Evolutionary conservation across 371 early-diverging fungal species (phyloP).

Genomic region (Mucor circinelloides): DNA sequence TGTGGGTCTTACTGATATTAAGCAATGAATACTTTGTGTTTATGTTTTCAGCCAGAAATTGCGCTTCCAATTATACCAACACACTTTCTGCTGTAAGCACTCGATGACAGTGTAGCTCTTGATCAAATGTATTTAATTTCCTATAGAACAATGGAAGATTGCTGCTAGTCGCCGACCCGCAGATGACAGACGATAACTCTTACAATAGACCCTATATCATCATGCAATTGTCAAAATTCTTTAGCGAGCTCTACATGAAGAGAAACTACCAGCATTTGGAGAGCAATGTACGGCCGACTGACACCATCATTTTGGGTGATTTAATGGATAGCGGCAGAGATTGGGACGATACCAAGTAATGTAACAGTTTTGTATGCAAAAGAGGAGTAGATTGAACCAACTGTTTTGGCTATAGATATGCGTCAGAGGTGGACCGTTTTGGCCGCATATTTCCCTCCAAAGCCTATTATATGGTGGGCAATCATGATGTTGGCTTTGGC

Average conservation of each 20-base stretch:
- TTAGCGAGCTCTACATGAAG: slow-evolving; percentile 83
- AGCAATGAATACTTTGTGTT: slow-evolving; percentile 16
- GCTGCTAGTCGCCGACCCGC: slow-evolving; percentile 85
- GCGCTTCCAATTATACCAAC: not conserved
- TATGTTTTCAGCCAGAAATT: slow-evolving; percentile 1
- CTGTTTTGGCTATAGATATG: slow-evolving; percentile 1
- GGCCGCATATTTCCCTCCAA: slow-evolving; percentile 27
- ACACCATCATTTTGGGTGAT: slow-evolving; percentile 84
- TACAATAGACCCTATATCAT: slow-evolving; percentile 65
- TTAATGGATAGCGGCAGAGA: slow-evolving; percentile 88
- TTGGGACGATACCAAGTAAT: slow-evolving; percentile 61
- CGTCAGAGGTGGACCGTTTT: slow-evolving; percentile 31
- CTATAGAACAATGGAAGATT: not conserved
- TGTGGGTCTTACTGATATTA: slow-evolving; percentile 14
- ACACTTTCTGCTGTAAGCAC: not conserved
- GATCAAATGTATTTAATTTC: not conserved
- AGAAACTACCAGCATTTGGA: slow-evolving; percentile 69
- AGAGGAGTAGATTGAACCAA: not conserved
- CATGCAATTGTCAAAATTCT: slow-evolving; percentile 67
- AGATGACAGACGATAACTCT: slow-evolving; percentile 88
- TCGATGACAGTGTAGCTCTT: not conserved
- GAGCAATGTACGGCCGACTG: slow-evolving; percentile 56
- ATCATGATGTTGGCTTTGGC: slow-evolving; percentile 94
- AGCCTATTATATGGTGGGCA: slow-evolving; percentile 70
- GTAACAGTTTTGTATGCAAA: not conserved